Percentiles rank a stretch among this genome's conserved stretches.
phyloP scores from a whole-genome alignment of 208 protist genomes.

The Wallacemonas sp. region DNA sequence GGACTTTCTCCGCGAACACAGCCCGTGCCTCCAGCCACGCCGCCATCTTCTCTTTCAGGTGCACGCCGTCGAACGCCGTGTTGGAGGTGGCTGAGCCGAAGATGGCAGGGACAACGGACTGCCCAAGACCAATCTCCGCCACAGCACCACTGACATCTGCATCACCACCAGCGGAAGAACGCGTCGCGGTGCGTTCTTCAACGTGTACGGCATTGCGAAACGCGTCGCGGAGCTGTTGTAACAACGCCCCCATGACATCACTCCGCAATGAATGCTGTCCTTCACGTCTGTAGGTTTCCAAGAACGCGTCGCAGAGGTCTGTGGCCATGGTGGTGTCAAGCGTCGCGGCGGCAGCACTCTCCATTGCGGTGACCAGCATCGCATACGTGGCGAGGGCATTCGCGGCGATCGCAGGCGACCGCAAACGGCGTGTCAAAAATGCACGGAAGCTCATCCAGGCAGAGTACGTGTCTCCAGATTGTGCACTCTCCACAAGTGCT shows the following conservation, averaged over 20 bases:
- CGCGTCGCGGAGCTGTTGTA: neutral
- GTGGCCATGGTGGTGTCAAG: slow-evolving; percentile 6
- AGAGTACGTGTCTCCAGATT: slow-evolving; percentile 35
- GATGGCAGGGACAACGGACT: neutral
- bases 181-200: neutral
- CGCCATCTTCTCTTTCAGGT: slow-evolving; percentile 3
- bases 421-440: slow-evolving; percentile 18
- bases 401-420: neutral
- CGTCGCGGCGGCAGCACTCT: slow-evolving; percentile 1
- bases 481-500: slow-evolving; percentile 25
- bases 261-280: neutral
- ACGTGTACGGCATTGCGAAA: neutral
- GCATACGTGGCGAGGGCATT: slow-evolving; percentile 11
- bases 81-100: neutral
- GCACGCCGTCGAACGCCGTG: neutral
- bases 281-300: slow-evolving; percentile 13
- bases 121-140: neutral
- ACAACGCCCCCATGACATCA: neutral
- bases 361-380: slow-evolving; percentile 13
- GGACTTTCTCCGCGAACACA: slow-evolving; percentile 7
- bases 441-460: slow-evolving; percentile 37
- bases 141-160: neutral
- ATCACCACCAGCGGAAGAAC: neutral
- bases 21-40: slow-evolving; percentile 4
- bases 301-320: slow-evolving; percentile 12